Conservation (phyloP, 2,329 filamentous ascomycete genomes). For the Cladorrhinum sp. region DNA sequence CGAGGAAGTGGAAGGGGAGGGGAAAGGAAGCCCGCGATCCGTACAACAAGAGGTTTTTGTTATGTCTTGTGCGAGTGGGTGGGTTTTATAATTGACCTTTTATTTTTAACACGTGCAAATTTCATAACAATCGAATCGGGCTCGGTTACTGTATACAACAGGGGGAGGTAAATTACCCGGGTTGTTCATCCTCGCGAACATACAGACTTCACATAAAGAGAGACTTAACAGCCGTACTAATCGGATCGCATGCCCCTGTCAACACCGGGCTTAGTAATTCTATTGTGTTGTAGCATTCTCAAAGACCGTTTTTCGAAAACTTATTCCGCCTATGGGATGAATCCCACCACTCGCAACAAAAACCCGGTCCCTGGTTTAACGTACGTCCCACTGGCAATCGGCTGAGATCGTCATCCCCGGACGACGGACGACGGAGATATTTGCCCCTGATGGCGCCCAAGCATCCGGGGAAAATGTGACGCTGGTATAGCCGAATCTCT, state of each 20-base stretch:
- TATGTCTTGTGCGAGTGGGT: too few species aligned
- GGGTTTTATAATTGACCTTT: background rate
- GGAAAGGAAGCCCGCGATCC: too few species aligned
- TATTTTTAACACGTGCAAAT: too few species aligned
- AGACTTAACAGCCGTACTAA: background rate
- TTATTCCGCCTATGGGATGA: conserved; percentile 9
- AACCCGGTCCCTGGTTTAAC: background rate
- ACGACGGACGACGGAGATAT: too few species aligned
- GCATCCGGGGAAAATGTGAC: conserved; percentile 2
- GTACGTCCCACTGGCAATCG: conserved; percentile 2
- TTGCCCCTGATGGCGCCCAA: background rate
- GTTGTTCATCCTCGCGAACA: background rate
- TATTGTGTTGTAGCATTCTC: background rate
- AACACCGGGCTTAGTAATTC: too few species aligned
- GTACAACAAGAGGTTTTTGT: too few species aligned
- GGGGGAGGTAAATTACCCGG: background rate
- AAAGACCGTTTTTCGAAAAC: background rate
- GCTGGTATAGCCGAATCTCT: background rate
- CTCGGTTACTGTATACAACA: background rate
- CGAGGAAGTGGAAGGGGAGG: too few species aligned
- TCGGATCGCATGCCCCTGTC: too few species aligned
- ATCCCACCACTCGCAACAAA: background rate
- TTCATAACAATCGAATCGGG: too few species aligned
- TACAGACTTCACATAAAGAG: background rate
- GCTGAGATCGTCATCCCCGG: background rate